phyloP scores from a whole-genome alignment of 192 early-diverging fungal species.

The Spinellus fusiger region DNA sequence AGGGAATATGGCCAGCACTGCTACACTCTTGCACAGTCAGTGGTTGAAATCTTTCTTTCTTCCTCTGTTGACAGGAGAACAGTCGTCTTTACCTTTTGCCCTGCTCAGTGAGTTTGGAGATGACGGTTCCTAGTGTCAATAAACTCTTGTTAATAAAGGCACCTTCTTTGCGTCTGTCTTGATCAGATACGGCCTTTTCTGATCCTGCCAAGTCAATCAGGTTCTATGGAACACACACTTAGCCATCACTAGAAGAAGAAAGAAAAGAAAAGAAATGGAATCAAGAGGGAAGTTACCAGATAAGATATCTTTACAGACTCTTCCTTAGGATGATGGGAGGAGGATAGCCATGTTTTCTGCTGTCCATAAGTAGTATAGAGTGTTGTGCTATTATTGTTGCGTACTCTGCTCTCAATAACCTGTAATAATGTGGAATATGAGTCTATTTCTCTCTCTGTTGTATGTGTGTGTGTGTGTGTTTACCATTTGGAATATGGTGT shows the following conservation, averaged over 20 bases:
- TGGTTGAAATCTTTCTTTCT: no score
- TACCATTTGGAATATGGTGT: slow-evolving; percentile 93
- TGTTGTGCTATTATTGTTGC: slow-evolving; percentile 24
- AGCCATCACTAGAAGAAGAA: background rate
- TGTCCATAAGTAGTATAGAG: slow-evolving; percentile 25
- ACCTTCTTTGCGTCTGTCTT: slow-evolving; percentile 13
- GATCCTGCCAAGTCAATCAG: slow-evolving; percentile 96
- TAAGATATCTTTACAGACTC: slow-evolving; percentile 35
- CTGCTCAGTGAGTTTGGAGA: slow-evolving; percentile 79
- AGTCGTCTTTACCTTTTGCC: slow-evolving; percentile 32
- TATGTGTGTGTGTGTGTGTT: background rate
- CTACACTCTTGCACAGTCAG: background rate
- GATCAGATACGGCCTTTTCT: slow-evolving; percentile 26
- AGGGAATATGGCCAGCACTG: slow-evolving; percentile 78
- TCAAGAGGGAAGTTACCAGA: slow-evolving; percentile 10
- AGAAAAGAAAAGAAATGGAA: background rate
- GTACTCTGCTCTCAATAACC: slow-evolving; percentile 76
- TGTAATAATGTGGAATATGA: slow-evolving; percentile 20
- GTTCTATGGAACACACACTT: slow-evolving; percentile 41
- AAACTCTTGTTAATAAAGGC: slow-evolving; percentile 91
- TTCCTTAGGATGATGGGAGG: no score
- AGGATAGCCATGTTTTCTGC: slow-evolving; percentile 27
- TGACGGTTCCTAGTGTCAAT: slow-evolving; percentile 88
- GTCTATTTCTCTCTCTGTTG: background rate
- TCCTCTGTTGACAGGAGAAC: background rate